Evolutionary conservation across 2,329 filamentous ascomycete genomes (phyloP).

Genomic region (Aureobasidium sp.): DNA sequence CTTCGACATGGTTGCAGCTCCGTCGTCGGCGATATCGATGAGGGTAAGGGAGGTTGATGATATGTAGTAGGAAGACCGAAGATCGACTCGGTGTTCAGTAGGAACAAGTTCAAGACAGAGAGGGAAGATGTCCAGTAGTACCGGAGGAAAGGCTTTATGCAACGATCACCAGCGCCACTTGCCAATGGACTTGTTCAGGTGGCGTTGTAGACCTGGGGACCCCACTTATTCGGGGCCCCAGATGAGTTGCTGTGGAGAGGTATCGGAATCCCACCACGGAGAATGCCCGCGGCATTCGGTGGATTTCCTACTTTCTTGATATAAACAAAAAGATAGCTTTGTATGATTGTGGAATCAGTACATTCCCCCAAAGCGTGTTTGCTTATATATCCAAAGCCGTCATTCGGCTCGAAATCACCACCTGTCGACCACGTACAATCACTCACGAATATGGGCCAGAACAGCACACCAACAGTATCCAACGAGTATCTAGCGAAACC

Average conservation of each 20-base stretch:
- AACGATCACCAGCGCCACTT: neutral
- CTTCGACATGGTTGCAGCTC: neutral
- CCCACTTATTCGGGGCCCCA: neutral
- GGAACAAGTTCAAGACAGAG: neutral
- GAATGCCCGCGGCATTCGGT: neutral
- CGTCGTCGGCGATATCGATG: neutral
- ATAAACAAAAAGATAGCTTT: neutral
- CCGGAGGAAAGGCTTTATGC: neutral
- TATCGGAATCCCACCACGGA: neutral
- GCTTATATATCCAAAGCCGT: neutral
- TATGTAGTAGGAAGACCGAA: neutral
- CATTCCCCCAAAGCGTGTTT: neutral
- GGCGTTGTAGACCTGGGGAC: neutral
- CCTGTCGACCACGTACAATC: no score
- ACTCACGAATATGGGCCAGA: neutral
- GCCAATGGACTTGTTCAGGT: neutral
- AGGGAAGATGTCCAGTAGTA: neutral
- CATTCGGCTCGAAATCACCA: neutral
- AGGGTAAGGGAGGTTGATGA: neutral
- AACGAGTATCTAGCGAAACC: neutral
- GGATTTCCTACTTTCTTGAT: neutral
- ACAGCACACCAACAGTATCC: neutral
- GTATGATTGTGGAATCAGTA: neutral
- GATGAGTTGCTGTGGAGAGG: neutral
- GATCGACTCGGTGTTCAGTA: no score